Percentiles rank a stretch among this genome's conserved stretches.
Evolutionary conservation across 805 yeast genomes (phyloP).

Genomic region (Clavispora fructus): DNA sequence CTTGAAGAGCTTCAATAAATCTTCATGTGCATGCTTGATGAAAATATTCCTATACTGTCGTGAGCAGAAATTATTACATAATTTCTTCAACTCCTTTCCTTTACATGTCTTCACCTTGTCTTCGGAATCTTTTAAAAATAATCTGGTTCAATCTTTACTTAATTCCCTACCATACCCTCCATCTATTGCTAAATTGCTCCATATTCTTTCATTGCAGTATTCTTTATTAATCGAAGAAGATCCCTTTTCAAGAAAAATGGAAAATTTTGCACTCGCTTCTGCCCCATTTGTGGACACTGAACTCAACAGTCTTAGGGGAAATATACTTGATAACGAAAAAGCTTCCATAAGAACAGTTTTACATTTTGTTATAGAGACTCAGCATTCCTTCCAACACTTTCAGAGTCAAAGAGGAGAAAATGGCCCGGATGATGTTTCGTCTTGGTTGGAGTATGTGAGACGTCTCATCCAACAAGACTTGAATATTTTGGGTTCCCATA

Average conservation of each 20-base stretch:
- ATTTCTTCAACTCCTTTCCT: conserved; percentile 17
- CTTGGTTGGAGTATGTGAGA: conserved; percentile 21
- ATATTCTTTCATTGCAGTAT: conserved; percentile 19
- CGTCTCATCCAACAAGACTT: conserved; percentile 4
- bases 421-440: background rate
- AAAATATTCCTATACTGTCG: conserved; percentile 21
- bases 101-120: conserved; percentile 5
- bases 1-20: conserved; percentile 9
- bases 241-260: background rate
- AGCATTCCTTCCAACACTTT: conserved; percentile 1
- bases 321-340: background rate
- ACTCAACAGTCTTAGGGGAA: conserved; percentile 6
- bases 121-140: background rate
- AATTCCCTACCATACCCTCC: conserved; percentile 10
- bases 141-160: background rate
- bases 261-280: conserved; percentile 1
- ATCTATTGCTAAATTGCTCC: conserved; percentile 16
- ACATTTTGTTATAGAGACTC: conserved; percentile 4
- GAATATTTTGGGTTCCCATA: background rate
- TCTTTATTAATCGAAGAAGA: background rate
- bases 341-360: conserved; percentile 3
- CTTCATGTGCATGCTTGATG: conserved; percentile 20
- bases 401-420: background rate
- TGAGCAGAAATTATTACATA: conserved; percentile 14
- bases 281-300: conserved; percentile 10